A percentile compares a stretch with the other conserved stretches of the same genome.
These are phyloP conservation scores for Aspergillus ochraceus DNA, from an alignment of 2,329 filamentous ascomycete species.

Conservation along the genomic window DNA sequence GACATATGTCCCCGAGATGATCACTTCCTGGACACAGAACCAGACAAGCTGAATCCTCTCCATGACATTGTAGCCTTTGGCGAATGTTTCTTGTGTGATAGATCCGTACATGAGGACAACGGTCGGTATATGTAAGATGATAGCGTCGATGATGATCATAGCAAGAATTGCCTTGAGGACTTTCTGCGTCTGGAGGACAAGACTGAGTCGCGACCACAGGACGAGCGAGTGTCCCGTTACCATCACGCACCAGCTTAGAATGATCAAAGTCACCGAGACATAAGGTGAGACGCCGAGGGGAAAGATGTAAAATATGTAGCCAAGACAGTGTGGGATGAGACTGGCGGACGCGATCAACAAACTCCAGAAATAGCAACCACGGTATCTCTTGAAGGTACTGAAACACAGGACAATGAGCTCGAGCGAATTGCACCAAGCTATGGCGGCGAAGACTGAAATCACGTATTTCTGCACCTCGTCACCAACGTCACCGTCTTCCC, in stretches of 20 bases:
- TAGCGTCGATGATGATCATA: constrained; percentile 43
- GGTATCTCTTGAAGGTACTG: constrained; percentile 42
- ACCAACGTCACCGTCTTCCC: not conserved
- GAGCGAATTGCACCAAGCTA: constrained; percentile 46
- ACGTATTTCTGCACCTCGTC: not conserved
- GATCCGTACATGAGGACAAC: constrained; percentile 41
- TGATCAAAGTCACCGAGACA: constrained; percentile 35
- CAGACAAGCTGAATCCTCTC: constrained; percentile 54
- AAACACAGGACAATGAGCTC: constrained; percentile 47
- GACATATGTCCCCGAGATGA: constrained; percentile 53
- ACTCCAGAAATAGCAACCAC: constrained; percentile 48
- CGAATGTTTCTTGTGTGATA: constrained; percentile 13
- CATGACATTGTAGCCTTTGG: constrained; percentile 36
- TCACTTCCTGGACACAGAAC: constrained; percentile 54
- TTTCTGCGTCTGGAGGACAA: constrained; percentile 35
- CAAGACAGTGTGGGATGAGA: constrained; percentile 40
- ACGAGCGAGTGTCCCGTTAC: constrained; percentile 47
- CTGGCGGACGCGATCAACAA: constrained; percentile 39
- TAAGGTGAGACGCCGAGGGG: constrained; percentile 23
- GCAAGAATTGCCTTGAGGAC: constrained; percentile 34
- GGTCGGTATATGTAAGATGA: constrained; percentile 40
- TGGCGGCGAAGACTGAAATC: constrained; percentile 42
- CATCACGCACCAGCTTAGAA: constrained; percentile 42
- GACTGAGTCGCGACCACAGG: constrained; percentile 47
- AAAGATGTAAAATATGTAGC: constrained; percentile 44